Evolutionary conservation across 2,329 filamentous ascomycete genomes (phyloP).

Genomic region (Aspergillus nomiae): DNA sequence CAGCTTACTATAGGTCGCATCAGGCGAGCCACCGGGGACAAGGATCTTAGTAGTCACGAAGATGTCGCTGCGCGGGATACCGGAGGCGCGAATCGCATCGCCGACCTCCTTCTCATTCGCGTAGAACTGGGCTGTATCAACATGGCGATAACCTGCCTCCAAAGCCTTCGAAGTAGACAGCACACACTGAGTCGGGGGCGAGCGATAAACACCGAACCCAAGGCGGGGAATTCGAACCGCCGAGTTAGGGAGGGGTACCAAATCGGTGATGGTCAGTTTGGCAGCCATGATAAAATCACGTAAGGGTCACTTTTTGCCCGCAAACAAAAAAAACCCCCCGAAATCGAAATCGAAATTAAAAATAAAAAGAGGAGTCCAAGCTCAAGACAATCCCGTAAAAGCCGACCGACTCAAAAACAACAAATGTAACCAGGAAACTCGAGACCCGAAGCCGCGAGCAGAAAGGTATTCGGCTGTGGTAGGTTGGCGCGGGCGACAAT

Average conservation of each 20-base stretch:
- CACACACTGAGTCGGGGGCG: conserved; percentile 56
- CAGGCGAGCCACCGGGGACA: conserved; percentile 53
- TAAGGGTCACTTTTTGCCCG: neutral
- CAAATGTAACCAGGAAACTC: neutral
- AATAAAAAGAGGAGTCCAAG: neutral
- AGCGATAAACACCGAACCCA: conserved; percentile 72
- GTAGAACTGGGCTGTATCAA: conserved; percentile 68
- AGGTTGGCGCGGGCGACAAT: neutral
- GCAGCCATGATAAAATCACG: conserved; percentile 28
- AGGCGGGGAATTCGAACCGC: conserved; percentile 62
- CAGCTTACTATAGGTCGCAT: conserved; percentile 61
- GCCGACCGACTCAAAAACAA: neutral
- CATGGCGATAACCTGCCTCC: conserved; percentile 55
- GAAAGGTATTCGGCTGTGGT: conserved; percentile 1
- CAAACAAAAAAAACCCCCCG: neutral
- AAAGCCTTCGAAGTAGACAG: conserved; percentile 61
- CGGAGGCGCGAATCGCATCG: conserved; percentile 60
- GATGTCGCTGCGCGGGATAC: conserved; percentile 55
- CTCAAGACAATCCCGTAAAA: neutral
- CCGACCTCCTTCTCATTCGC: conserved; percentile 69
- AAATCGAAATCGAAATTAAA: neutral
- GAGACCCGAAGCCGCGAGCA: neutral
- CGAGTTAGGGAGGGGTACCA: conserved; percentile 54
- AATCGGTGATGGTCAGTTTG: conserved; percentile 50
- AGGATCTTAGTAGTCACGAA: conserved; percentile 74